Conservation (phyloP, 116 monocot genomes). For the Posidonia oceanica region DNA sequence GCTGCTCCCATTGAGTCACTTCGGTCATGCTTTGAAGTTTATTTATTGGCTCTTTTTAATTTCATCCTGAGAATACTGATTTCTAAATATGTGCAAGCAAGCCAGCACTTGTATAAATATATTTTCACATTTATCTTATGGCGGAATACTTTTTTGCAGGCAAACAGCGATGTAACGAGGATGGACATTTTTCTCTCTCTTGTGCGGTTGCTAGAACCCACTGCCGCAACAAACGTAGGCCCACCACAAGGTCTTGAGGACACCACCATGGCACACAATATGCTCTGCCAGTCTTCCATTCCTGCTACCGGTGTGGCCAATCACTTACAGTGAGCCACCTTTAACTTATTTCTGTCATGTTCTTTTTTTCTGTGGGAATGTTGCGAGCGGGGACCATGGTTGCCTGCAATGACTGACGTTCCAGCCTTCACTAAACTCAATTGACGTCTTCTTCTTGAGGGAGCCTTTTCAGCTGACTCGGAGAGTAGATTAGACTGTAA, state of each 20-base stretch:
- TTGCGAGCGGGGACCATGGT: slow-evolving; percentile 23
- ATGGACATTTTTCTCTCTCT: slow-evolving; percentile 93
- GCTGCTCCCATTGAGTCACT: no score
- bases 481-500: background rate
- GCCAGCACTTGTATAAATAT: background rate
- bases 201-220: slow-evolving; percentile 44
- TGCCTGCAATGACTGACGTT: slow-evolving; percentile 37
- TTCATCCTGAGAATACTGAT: no score
- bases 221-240: slow-evolving; percentile 6
- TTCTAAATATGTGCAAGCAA: no score
- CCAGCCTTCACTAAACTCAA: slow-evolving; percentile 6
- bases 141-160: slow-evolving; percentile 25
- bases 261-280: slow-evolving; percentile 11
- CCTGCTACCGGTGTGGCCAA: slow-evolving; percentile 31
- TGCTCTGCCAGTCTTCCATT: slow-evolving; percentile 24
- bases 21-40: no score
- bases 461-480: background rate
- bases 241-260: slow-evolving; percentile 12
- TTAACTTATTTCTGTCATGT: background rate
- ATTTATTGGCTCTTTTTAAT: no score
- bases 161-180: slow-evolving; percentile 87
- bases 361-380: slow-evolving; percentile 15
- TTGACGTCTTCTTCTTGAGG: background rate
- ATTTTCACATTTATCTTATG: background rate
- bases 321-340: slow-evolving; percentile 10